Evolutionary conservation across 2,329 filamentous ascomycete species (phyloP).

Genomic region (Fusarium torulosum): DNA sequence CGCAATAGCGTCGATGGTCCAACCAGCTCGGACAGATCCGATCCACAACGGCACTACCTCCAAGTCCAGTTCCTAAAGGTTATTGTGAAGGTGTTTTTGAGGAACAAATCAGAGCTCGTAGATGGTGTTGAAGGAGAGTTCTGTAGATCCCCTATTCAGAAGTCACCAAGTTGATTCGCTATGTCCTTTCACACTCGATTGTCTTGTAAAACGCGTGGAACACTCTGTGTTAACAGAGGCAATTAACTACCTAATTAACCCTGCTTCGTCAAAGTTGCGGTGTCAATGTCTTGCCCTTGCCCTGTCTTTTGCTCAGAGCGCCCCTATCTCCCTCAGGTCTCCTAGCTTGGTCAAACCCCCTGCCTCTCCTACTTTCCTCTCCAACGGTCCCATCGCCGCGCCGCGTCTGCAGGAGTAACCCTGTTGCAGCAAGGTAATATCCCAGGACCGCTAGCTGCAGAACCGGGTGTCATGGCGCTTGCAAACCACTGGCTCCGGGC

Average conservation of each 20-base stretch:
- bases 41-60: slow-evolving; percentile 34
- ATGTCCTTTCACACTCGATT: background rate
- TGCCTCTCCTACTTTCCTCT: background rate
- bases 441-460: slow-evolving; percentile 49
- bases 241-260: background rate
- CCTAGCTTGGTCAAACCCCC: slow-evolving; percentile 22
- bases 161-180: slow-evolving; percentile 8
- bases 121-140: background rate
- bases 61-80: slow-evolving; percentile 14
- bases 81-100: slow-evolving; percentile 21
- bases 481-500: slow-evolving; percentile 47
- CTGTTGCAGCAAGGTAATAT: slow-evolving; percentile 51
- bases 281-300: slow-evolving; percentile 38
- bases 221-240: background rate
- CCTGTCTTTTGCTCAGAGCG: slow-evolving; percentile 17
- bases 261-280: slow-evolving; percentile 31
- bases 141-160: slow-evolving; percentile 14
- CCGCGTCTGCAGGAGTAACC: slow-evolving; percentile 49
- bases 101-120: slow-evolving; percentile 36
- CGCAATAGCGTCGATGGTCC: slow-evolving; percentile 34
- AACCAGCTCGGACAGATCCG: slow-evolving; percentile 40
- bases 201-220: slow-evolving; percentile 2
- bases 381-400: slow-evolving; percentile 37
- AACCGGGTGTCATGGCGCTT: slow-evolving; percentile 45
- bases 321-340: slow-evolving; percentile 39